Base-by-base conservation (phyloP, 805 yeast genomes). In the Hemisphaericaspora nanyangensis region DNA sequence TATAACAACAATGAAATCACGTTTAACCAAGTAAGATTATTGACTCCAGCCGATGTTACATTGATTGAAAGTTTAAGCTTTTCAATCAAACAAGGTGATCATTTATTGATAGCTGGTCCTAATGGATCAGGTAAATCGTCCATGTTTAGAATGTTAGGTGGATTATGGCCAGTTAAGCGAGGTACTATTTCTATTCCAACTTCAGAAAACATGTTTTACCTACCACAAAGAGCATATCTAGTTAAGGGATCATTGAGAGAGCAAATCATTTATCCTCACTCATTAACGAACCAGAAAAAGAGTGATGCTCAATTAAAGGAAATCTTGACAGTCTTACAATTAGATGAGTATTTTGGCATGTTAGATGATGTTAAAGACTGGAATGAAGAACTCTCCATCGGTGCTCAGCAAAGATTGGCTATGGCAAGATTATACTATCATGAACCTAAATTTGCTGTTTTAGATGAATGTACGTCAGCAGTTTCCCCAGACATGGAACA, bases 121-220 rank as follows among this genome's bases (percentile, higher is more conserved):
- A 90, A 90, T 55, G 98, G 98, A 1, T 85, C 95, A 46, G 98
- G 98, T 19, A 90, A 90, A 63, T 89, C 96, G 0, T 90, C 97
- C 0, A 66, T 90, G 41, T 90, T 90, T 60, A 76, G 98, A 55
- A 77, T 90, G 52, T 72, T 90, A 34, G 96, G 97, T 39, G 96
- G 96, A 0, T 70, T 90, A 48, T 90, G 98, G 98, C 95, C 93
- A 3, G 81, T 89, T 16, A 68, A 74, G 32, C 60, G 64, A 10
- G 82, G 82, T 10, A 57, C 63, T 17, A 72, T 86, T 29, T 74
- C 74, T 5, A 77, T 85, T 19, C 95, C 95, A 6, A 70, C 71
- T 30, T 65, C 76, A 3, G 75, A 76, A 50, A 77, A 79, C 37
- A 79, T 90, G 54, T 90, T 89, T 56, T 90, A 90, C 61, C 74